Evolutionary conservation across 1,284 basidiomycete species (phyloP), one percentile per base, ranked within the genome.

Genomic region (Entoloma clypeatum): DNA sequence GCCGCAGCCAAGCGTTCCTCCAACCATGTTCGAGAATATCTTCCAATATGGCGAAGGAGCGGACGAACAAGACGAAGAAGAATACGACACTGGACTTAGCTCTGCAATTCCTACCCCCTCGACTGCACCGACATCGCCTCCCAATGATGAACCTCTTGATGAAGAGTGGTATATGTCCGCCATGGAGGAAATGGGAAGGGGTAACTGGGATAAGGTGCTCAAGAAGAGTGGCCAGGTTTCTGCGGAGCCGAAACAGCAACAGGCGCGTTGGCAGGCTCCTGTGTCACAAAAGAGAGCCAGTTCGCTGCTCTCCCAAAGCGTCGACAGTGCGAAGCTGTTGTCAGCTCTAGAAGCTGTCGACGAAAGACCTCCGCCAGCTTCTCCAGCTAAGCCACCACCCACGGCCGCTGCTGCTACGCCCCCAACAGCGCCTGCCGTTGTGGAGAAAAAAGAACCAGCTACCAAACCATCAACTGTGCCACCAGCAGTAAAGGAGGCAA

Each of bases 1-100:
- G 49, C 67, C 68, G 1, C 67, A 64, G 41, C 67, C 68, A 1
- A 68, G 65, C 34, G 60, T 61, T n/a, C 61, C 66, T 7, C 47
- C 60, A 4, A 54, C 54, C 25, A 59, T 60, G 53, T 68, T 59
- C 44, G 49, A 58, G n/a, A 56, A 58, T 3, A 65, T 67, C 42
- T 56, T 68, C 37, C 54, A 61, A 17, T 67, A 61, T 43, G 57
- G 49, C 5, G 55, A 58, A 23, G 55, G 54, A 7, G 56, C 54
- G 2, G 54, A 51, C n/a, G 53, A 52, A n/a, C n/a, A n/a, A 7
- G 53, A 48, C 9, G 50, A 45, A 24, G 36, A 44, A 22, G 25
- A 45, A 22, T 31, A 49, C 39, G 39, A 51, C 39, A 21, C 52
- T 17, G 42, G 48, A n/a, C 29, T 41, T 27, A 50, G 44, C 35